Conservation (phyloP, 2,329 filamentous ascomycete species). For the Pseudogymnoascus sp. region DNA sequence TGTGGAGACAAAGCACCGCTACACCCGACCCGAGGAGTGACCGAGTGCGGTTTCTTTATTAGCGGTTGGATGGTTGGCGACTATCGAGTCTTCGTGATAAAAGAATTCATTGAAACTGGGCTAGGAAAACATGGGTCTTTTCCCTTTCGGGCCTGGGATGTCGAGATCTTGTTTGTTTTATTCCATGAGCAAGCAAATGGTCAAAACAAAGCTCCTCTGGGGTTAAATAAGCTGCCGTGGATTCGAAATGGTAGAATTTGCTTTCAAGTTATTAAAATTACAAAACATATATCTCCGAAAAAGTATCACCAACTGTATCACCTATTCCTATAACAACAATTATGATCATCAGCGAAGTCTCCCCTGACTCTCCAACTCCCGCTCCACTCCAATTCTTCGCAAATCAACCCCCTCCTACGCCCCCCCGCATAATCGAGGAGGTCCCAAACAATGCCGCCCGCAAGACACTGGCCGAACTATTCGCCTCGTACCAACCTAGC, state of each 20-base stretch:
- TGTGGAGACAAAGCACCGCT: neutral
- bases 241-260: neutral
- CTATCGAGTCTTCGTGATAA: neutral
- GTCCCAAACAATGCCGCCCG: neutral
- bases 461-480: neutral
- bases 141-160: neutral
- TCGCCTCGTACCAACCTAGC: neutral
- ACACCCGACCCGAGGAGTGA: neutral
- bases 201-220: neutral
- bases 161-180: neutral
- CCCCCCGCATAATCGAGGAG: neutral
- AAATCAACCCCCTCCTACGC: neutral
- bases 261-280: neutral
- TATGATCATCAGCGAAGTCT: neutral
- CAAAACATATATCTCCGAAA: neutral
- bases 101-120: neutral
- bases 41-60: neutral
- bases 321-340: neutral
- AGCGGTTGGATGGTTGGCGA: neutral
- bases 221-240: neutral
- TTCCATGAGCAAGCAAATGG: neutral
- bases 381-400: neutral
- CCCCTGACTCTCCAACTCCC: neutral
- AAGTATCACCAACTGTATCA: neutral
- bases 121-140: neutral